Percentiles rank a stretch among this genome's conserved stretches.
Conservation (phyloP, 1,284 basidiomycete species). For the Volvariella surrecta region DNA sequence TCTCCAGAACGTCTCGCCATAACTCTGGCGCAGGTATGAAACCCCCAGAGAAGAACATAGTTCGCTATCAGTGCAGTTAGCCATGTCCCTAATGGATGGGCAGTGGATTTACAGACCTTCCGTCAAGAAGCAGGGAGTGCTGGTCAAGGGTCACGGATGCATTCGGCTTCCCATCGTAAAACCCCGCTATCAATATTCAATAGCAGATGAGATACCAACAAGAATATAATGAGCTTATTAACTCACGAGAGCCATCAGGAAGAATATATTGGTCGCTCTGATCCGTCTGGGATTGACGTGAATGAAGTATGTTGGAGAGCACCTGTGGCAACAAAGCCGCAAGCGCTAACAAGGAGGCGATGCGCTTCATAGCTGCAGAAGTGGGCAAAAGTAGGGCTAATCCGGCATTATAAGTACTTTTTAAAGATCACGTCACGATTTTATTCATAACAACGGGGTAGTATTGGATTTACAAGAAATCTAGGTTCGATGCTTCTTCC, state of each 20-base stretch:
- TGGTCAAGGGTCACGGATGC: conserved; percentile 32
- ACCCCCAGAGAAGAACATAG: conserved; percentile 34
- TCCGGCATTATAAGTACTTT: too few species aligned
- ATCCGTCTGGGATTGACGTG: conserved; percentile 17
- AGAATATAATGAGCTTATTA: not conserved
- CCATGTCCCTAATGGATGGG: not conserved
- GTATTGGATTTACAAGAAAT: too few species aligned
- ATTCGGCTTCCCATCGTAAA: conserved; percentile 28
- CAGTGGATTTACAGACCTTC: conserved; percentile 19
- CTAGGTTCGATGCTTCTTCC: too few species aligned
- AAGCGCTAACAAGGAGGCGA: not conserved
- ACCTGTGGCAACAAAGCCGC: not conserved
- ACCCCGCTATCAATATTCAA: conserved; percentile 18
- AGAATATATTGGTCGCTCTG: conserved; percentile 22
- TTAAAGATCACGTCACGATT: too few species aligned
- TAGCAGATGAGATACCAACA: not conserved
- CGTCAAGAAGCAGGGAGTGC: conserved; percentile 33
- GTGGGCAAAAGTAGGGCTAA: too few species aligned
- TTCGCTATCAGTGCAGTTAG: conserved; percentile 15
- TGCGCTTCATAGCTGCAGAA: not conserved
- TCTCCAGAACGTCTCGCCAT: conserved; percentile 38
- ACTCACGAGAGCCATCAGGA: conserved; percentile 23
- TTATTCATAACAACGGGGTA: too few species aligned
- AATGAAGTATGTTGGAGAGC: not conserved
- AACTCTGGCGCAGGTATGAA: conserved; percentile 35